These are phyloP conservation scores for Verticillium tricorpus DNA, from an alignment of 2,329 filamentous ascomycete genomes.

Conservation along the genomic window DNA sequence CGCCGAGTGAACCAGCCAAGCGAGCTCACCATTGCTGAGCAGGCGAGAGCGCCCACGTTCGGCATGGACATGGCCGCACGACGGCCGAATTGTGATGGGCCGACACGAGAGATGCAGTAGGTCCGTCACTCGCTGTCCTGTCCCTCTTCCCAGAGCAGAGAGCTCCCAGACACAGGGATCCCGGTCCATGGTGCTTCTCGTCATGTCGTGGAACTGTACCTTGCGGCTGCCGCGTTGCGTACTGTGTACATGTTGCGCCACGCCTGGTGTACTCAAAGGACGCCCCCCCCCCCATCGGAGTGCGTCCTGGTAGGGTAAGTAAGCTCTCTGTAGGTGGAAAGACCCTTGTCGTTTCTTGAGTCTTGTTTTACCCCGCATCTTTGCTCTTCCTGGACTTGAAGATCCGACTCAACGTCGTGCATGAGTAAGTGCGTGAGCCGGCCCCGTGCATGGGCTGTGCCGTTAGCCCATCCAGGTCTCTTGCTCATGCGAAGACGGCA, in stretches of 20 bases:
- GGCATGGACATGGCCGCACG: constrained; percentile 3
- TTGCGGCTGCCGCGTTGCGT: not conserved
- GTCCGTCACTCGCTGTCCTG: not conserved
- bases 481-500: too few species aligned
- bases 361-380: not conserved
- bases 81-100: constrained; percentile 13
- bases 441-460: not conserved
- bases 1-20: too few species aligned
- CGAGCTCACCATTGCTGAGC: not conserved
- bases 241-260: not conserved
- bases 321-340: not conserved
- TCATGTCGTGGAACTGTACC: not conserved
- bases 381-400: not conserved
- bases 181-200: not conserved
- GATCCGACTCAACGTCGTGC: not conserved
- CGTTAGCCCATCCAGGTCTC: not conserved
- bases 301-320: too few species aligned
- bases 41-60: constrained; percentile 9
- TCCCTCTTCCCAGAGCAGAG: not conserved
- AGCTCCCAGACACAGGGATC: not conserved
- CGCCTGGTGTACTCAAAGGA: not conserved
- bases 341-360: not conserved
- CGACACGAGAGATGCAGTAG: constrained; percentile 12
- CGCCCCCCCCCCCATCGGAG: not conserved
- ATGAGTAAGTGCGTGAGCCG: not conserved